A percentile compares a stretch with the other conserved stretches of the same genome.
Evolutionary conservation across 1,284 basidiomycete genomes (phyloP).

Genomic region (Cystobasidiaceae sp.): DNA sequence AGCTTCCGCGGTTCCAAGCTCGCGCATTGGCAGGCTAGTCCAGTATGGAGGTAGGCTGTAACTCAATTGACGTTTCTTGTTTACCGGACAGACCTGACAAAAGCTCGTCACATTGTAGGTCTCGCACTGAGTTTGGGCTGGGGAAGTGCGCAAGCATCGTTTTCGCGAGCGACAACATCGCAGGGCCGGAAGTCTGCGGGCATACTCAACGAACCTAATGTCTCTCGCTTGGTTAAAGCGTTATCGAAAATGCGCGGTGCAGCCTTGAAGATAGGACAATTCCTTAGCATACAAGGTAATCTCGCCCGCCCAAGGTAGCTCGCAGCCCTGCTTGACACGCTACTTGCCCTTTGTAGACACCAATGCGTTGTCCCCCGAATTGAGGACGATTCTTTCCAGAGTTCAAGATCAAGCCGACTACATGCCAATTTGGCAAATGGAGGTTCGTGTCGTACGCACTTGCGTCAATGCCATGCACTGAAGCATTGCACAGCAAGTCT

Average conservation of each 20-base stretch:
- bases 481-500: slow-evolving; percentile 57
- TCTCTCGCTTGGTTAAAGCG: slow-evolving; percentile 83
- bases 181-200: slow-evolving; percentile 43
- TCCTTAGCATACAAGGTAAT: slow-evolving; percentile 91
- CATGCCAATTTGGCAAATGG: slow-evolving; percentile 98
- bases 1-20: slow-evolving; percentile 79
- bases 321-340: not conserved
- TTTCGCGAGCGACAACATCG: slow-evolving; percentile 54
- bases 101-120: slow-evolving; percentile 49
- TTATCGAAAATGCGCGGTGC: slow-evolving; percentile 92
- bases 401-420: slow-evolving; percentile 96
- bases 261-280: slow-evolving; percentile 93
- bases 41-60: slow-evolving; percentile 75
- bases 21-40: slow-evolving; percentile 75
- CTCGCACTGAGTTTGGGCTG: slow-evolving; percentile 63
- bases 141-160: slow-evolving; percentile 2
- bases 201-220: slow-evolving; percentile 70
- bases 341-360: slow-evolving; percentile 57
- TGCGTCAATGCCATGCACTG: no score
- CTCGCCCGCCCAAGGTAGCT: not conserved
- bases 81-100: not conserved
- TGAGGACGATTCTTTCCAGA: slow-evolving; percentile 80
- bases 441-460: slow-evolving; percentile 55
- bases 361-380: slow-evolving; percentile 76
- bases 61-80: not conserved